phyloP scores from a whole-genome alignment of 2,329 filamentous ascomycete genomes.

The Xylogone sp. region DNA sequence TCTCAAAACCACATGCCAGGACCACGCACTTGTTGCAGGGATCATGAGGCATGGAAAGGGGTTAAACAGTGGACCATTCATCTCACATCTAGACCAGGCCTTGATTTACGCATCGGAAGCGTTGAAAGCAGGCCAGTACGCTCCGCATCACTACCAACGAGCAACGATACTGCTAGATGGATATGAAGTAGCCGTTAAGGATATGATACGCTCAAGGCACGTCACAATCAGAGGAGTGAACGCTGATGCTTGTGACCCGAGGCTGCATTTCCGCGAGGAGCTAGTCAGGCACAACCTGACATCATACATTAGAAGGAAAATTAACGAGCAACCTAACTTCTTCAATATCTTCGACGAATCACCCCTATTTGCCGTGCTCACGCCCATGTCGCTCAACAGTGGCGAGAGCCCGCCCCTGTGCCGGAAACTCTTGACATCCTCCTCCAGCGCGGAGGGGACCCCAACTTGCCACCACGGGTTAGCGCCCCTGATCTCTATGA shows the following conservation, averaged over 20 bases:
- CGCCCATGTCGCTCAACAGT: not conserved
- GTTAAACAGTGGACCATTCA: not conserved
- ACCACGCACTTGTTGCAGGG: not conserved
- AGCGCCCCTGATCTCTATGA: not conserved
- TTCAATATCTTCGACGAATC: slow-evolving; percentile 1
- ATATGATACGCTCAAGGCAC: not conserved
- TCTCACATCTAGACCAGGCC: not conserved
- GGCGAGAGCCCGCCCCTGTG: not conserved
- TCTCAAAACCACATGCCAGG: not conserved
- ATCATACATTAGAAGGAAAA: not conserved
- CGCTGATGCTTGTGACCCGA: not conserved
- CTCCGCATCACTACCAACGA: not conserved
- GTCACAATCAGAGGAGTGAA: not conserved
- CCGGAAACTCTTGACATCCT: not conserved
- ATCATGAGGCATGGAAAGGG: not conserved
- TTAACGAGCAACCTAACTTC: not conserved
- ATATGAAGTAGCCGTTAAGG: not conserved
- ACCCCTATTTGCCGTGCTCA: not conserved
- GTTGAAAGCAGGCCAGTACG: not conserved
- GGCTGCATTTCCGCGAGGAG: not conserved
- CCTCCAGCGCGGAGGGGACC: not conserved
- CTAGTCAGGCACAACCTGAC: not conserved
- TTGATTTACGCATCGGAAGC: not conserved
- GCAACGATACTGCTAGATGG: not conserved
- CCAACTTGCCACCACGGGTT: not conserved